Evolutionary conservation across 108 stramenopile genomes (phyloP).

Genomic region (Cyclotella sp.): DNA sequence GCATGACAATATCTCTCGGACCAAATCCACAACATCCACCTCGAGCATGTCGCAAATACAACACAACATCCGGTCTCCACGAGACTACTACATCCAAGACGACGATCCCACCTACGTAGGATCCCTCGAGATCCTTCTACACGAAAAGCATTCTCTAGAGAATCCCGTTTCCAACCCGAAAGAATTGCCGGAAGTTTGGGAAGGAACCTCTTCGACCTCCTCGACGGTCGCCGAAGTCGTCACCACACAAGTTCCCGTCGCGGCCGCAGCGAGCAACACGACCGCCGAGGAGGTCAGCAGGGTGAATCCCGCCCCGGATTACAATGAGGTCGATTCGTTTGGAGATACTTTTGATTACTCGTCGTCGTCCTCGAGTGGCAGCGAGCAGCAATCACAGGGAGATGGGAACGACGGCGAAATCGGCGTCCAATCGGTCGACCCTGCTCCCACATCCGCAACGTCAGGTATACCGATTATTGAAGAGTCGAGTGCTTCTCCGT

Average conservation of each 20-base stretch:
- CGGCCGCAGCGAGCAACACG: neutral
- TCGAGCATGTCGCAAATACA: constrained; percentile 3
- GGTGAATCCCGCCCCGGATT: constrained; percentile 5
- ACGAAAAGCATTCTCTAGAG: constrained; percentile 13
- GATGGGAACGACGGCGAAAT: neutral
- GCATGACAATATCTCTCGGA: neutral
- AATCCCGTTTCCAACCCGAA: constrained; percentile 2
- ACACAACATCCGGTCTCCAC: neutral
- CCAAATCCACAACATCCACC: neutral
- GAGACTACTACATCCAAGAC: neutral
- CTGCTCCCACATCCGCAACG: neutral
- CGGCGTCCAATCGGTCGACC: neutral
- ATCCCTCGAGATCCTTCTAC: neutral
- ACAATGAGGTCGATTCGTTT: neutral
- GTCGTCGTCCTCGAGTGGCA: neutral
- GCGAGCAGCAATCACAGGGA: too few species aligned
- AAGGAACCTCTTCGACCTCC: neutral
- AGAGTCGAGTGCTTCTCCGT: neutral
- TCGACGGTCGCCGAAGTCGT: neutral
- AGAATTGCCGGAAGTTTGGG: constrained; percentile 4
- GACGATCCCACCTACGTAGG: neutral
- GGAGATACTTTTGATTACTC: neutral
- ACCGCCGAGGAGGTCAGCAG: neutral
- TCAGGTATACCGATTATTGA: neutral
- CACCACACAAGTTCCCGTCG: neutral